Percentiles rank a stretch among this genome's conserved stretches.
Evolutionary conservation across 805 yeast genomes (phyloP).

Genomic region (Candida orba): DNA sequence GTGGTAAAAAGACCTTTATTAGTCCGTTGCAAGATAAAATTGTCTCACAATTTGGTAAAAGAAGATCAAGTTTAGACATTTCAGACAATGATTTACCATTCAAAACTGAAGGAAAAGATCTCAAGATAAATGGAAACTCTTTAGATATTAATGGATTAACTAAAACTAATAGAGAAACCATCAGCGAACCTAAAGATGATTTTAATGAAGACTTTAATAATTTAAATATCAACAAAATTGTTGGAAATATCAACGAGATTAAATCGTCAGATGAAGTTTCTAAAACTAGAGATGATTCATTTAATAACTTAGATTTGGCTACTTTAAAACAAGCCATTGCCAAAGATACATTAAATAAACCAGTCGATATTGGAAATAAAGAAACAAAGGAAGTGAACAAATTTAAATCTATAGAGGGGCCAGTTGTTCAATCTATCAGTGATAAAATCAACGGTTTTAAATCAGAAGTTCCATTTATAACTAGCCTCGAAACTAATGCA

Average conservation of each 20-base stretch:
- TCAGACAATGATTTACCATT: neutral
- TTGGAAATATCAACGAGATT: neutral
- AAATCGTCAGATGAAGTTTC: neutral
- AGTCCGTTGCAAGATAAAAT: conserved; percentile 18
- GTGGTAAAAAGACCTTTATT: conserved; percentile 5
- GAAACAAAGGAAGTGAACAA: neutral
- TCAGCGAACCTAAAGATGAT: neutral
- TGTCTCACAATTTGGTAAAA: conserved; percentile 17
- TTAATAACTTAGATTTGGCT: conserved; percentile 1
- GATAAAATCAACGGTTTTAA: no score
- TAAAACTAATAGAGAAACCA: neutral
- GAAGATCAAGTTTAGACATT: conserved; percentile 12
- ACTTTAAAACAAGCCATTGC: conserved; percentile 8
- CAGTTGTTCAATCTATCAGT: no score
- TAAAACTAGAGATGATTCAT: conserved; percentile 1
- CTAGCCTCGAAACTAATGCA: no score
- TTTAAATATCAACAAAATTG: neutral
- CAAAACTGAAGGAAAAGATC: no score
- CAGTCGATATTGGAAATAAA: neutral
- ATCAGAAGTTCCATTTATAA: no score
- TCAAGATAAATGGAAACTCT: no score
- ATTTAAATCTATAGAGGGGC: neutral
- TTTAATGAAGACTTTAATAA: neutral
- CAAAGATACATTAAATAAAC: conserved; percentile 3
- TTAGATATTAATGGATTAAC: no score